Percentiles rank a stretch among this genome's conserved stretches.
Evolutionary conservation across 164 flowering plant genomes (phyloP).

Genomic region (Annona cherimola): DNA sequence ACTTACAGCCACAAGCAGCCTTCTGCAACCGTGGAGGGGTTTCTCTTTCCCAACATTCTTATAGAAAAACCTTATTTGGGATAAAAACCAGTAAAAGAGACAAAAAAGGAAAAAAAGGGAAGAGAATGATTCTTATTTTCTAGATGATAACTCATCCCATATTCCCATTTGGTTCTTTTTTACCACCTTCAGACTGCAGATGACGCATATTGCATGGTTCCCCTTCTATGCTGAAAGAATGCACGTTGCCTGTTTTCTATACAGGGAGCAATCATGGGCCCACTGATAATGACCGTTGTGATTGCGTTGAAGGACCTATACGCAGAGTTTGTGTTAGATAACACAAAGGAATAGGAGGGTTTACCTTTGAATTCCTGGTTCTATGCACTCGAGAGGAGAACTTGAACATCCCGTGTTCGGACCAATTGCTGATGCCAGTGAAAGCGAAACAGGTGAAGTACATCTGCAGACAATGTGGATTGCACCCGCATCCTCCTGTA

Average conservation of each 20-base stretch:
- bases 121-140: too few species aligned
- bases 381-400: not conserved
- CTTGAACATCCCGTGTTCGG: not conserved
- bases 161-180: too few species aligned
- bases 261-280: constrained; percentile 98
- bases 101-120: too few species aligned
- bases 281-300: constrained; percentile 79
- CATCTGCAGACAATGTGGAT: not conserved
- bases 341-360: constrained; percentile 30
- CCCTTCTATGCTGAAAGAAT: not conserved
- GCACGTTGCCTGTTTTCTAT: not conserved
- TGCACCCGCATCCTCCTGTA: not conserved
- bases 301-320: constrained; percentile 84
- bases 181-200: too few species aligned
- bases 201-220: too few species aligned
- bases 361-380: not conserved
- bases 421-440: not conserved
- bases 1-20: too few species aligned
- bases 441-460: not conserved
- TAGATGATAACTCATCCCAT: too few species aligned
- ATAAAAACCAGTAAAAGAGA: too few species aligned
- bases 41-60: too few species aligned
- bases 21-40: too few species aligned
- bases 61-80: too few species aligned
- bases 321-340: constrained; percentile 74